Evolutionary conservation across 345 rosid genomes (phyloP).

Genomic region (Litchi chinensis): DNA sequence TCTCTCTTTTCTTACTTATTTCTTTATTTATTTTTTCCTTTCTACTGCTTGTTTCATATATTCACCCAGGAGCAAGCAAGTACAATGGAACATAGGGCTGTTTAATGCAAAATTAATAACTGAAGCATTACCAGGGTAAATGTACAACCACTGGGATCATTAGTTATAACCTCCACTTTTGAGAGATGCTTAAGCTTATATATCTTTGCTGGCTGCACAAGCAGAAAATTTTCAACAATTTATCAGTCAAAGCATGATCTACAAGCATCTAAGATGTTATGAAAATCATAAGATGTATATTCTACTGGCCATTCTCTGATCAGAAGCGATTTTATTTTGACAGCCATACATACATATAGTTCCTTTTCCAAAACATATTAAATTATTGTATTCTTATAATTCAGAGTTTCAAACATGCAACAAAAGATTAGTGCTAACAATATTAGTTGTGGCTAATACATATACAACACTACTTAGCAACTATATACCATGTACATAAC

Average conservation of each 20-base stretch:
- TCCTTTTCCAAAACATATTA: not conserved
- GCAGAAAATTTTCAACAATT: slow-evolving; percentile 19
- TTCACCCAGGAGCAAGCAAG: not conserved
- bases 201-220: slow-evolving; percentile 82
- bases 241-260: slow-evolving; percentile 19
- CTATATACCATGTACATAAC: not conserved
- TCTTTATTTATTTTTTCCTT: not conserved
- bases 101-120: slow-evolving; percentile 4
- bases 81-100: slow-evolving; percentile 15
- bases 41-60: not conserved
- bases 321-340: not conserved
- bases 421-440: not conserved
- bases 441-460: not conserved
- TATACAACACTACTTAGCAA: not conserved
- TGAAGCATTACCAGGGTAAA: slow-evolving; percentile 73
- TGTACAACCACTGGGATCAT: slow-evolving; percentile 97
- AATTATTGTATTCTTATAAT: not conserved
- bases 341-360: not conserved
- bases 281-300: not conserved
- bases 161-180: slow-evolving; percentile 89
- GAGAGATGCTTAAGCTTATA: slow-evolving; percentile 97
- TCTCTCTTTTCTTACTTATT: not conserved
- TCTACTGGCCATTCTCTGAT: not conserved
- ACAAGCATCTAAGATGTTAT: not conserved
- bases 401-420: not conserved